A percentile compares a stretch with the other conserved stretches of the same genome.
Conservation (phyloP, 805 yeast genomes). For the Zygotorulaspora florentina region DNA sequence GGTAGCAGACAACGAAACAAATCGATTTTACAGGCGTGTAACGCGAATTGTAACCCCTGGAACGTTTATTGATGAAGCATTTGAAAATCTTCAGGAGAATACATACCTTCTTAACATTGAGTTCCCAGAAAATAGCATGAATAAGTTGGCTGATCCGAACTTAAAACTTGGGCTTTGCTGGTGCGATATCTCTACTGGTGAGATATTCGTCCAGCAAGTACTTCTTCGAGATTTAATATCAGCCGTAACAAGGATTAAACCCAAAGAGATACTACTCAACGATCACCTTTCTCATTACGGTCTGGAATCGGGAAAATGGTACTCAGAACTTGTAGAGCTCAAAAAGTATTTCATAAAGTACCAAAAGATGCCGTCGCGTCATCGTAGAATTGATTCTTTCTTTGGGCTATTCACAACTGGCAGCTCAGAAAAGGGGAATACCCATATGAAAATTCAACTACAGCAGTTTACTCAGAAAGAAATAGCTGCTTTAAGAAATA, state of each 20-base stretch:
- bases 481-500: conserved; percentile 55
- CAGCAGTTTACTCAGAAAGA: conserved; percentile 43
- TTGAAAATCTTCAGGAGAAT: conserved; percentile 66
- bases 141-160: conserved; percentile 36
- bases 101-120: conserved; percentile 66
- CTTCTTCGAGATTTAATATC: conserved; percentile 57
- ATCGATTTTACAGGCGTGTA: conserved; percentile 58
- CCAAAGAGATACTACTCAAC: conserved; percentile 70
- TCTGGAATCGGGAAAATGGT: conserved; percentile 48
- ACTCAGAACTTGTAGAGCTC: conserved; percentile 53
- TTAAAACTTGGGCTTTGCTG: conserved; percentile 69
- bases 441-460: conserved; percentile 26
- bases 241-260: conserved; percentile 71
- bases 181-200: conserved; percentile 86
- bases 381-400: conserved; percentile 39
- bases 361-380: conserved; percentile 41
- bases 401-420: conserved; percentile 37
- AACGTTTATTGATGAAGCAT: conserved; percentile 81
- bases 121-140: conserved; percentile 48
- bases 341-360: conserved; percentile 56
- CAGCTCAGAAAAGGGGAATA: conserved; percentile 19
- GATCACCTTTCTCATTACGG: conserved; percentile 40
- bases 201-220: conserved; percentile 63
- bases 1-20: conserved; percentile 33
- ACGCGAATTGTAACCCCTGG: conserved; percentile 88